Base-by-base conservation (phyloP, 1,139 yeast species). In the Blastobotrys buckinghamii region DNA sequence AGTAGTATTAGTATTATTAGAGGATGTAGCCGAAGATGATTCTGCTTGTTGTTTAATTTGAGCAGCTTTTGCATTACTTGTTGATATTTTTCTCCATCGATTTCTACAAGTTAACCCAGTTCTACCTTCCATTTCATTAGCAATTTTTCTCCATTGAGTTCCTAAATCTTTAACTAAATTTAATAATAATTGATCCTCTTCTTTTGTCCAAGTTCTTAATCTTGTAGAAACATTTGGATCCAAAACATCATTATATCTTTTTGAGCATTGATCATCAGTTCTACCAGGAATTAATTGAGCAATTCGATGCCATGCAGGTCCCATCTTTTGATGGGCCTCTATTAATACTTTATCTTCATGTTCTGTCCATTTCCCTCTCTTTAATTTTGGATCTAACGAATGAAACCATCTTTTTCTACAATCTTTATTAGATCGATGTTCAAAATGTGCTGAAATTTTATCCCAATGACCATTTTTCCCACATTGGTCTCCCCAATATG, bases 201-300 rank as follows among this genome's bases (percentile, higher is more conserved):
- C 87, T 36, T 75, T 61, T 0, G 80, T 72, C 97, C 97, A 90
- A 5, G 85, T 82, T 55, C 87, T 77, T 42, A 88, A 71, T 47
- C 97, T 70, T 57, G 85, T 89, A 51, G 82, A 80, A 4, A 92
- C 82, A 57, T 68, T 76, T 2, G 97, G 97, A 58, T 87, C 95
- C 51, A 90, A 68, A 1, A 89, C 96, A 60, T 90, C 97, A 19
- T 84, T 80, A 64, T 88, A 90, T 56, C 97, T 70, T 61, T 90
- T 90, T 1, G 96, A 88, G 69, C 97, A 90, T 68, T 90, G 97
- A 65, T 89, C 97, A 62, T 89, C 96, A 1, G 96, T 90, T 59
- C 97, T 73, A 2, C 96, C 95, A 1, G 79, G 77, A 12, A 89
- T 84, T 47, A 78, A 82, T 46, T 74, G 69, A 0, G 96, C 81